Evolutionary conservation across 1,284 basidiomycete species (phyloP).

Genomic region (Takashimella koratensis): DNA sequence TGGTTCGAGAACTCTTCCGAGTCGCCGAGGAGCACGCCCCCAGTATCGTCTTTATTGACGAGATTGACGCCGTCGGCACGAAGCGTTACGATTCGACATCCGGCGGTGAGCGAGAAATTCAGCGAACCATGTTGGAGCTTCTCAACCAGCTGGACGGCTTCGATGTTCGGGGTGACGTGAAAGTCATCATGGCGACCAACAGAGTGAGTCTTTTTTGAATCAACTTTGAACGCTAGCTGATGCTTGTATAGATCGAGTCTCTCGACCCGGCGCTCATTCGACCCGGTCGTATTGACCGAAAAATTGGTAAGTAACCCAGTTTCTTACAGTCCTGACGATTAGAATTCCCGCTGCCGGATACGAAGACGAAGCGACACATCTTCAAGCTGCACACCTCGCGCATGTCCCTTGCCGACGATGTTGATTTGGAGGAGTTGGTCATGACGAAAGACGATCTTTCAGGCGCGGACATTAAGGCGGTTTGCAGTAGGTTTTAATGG

Average conservation of each 20-base stretch:
- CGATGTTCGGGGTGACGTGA: conserved; percentile 97
- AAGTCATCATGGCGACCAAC: conserved; percentile 63
- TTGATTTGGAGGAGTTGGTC: conserved; percentile 94
- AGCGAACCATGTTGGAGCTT: conserved; percentile 95
- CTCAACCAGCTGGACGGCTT: conserved; percentile 98
- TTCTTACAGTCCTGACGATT: too few species aligned
- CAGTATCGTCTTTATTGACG: conserved; percentile 99
- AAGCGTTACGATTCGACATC: conserved; percentile 97
- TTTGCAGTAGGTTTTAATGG: conserved; percentile 63
- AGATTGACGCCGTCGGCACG: conserved; percentile 97
- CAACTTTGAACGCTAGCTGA: conserved; percentile 44
- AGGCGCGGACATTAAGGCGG: conserved; percentile 97
- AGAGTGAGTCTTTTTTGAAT: conserved; percentile 29
- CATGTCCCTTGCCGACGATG: conserved; percentile 89
- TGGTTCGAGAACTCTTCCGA: conserved; percentile 94
- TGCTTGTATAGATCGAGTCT: conserved; percentile 86
- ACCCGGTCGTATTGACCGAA: conserved; percentile 96
- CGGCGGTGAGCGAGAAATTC: conserved; percentile 96
- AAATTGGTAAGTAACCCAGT: conserved; percentile 73
- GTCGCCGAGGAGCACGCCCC: conserved; percentile 97
- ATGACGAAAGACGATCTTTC: conserved; percentile 95
- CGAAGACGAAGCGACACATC: conserved; percentile 96
- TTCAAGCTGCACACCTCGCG: conserved; percentile 95
- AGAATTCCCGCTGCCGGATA: conserved; percentile 89
- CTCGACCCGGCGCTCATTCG: conserved; percentile 96